Conservation (phyloP, 306 rosid genomes). For the Vachellia pachyceras region DNA sequence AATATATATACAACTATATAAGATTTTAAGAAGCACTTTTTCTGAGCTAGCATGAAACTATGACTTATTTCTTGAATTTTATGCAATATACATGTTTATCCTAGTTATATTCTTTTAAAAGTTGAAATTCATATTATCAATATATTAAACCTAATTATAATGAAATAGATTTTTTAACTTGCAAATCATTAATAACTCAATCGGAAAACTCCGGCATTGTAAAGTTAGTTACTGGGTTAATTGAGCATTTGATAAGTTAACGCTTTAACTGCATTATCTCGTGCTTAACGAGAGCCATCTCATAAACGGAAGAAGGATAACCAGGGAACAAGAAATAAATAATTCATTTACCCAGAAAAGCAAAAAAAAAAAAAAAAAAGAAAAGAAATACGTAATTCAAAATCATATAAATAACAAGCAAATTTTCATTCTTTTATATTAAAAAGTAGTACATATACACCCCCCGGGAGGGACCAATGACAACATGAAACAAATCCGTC, state of each 20-base stretch:
- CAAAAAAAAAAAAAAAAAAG: no score
- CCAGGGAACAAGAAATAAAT: not conserved
- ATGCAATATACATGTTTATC: no score
- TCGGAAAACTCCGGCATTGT: not conserved
- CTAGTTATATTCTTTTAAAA: no score
- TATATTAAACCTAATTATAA: no score
- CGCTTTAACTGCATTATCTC: not conserved
- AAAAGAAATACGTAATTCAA: no score
- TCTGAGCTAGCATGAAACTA: no score
- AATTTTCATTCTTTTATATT: slow-evolving; percentile 60
- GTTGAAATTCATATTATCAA: no score
- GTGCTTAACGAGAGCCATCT: not conserved
- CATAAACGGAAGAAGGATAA: not conserved
- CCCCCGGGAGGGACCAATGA: slow-evolving; percentile 54
- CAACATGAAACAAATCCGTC: slow-evolving; percentile 41
- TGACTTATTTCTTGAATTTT: no score
- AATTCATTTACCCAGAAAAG: not conserved
- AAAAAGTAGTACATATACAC: slow-evolving; percentile 73
- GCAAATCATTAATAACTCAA: no score
- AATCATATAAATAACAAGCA: slow-evolving; percentile 56
- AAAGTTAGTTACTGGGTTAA: not conserved
- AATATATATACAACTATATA: no score
- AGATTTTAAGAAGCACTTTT: no score
- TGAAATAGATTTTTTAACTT: no score
- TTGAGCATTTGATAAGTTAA: not conserved